Evolutionary conservation across 2,329 filamentous ascomycete genomes (phyloP).

Genomic region (Fusarium setosum): DNA sequence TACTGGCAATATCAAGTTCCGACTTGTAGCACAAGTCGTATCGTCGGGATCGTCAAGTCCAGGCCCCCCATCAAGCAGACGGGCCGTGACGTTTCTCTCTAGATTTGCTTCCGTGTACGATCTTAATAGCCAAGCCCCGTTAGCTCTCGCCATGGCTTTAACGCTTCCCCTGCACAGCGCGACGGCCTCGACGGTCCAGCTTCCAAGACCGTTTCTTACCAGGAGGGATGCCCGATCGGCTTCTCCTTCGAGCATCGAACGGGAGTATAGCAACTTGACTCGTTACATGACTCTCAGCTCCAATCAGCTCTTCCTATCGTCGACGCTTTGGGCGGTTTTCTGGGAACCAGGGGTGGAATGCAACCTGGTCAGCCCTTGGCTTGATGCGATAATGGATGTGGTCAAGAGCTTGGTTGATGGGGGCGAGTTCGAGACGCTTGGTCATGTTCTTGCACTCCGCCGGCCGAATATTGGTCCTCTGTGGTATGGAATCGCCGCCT

Average conservation of each 20-base stretch:
- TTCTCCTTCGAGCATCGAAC: slow-evolving; percentile 5
- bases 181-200: background rate
- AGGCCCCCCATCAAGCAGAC: background rate
- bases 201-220: background rate
- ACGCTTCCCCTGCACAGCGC: slow-evolving; percentile 8
- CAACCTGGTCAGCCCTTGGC: slow-evolving; percentile 10
- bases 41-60: background rate
- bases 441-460: background rate
- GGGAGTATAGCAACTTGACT: slow-evolving; percentile 1
- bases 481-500: slow-evolving; percentile 14
- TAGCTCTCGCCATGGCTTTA: slow-evolving; percentile 10
- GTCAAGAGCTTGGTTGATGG: background rate
- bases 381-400: slow-evolving; percentile 6
- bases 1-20: background rate
- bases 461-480: slow-evolving; percentile 3
- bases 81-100: slow-evolving; percentile 3
- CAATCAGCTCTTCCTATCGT: slow-evolving; percentile 11
- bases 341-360: slow-evolving; percentile 7
- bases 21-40: background rate
- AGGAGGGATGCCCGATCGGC: background rate
- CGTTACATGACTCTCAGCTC: slow-evolving; percentile 12
- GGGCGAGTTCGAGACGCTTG: background rate
- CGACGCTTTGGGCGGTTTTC: slow-evolving; percentile 4
- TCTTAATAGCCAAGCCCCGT: slow-evolving; percentile 1
- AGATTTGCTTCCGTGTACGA: slow-evolving; percentile 11